Percentiles rank a stretch among this genome's conserved stretches.
phyloP scores from a whole-genome alignment of 768 basidiomycete genomes.

The Sarcodon sp. region DNA sequence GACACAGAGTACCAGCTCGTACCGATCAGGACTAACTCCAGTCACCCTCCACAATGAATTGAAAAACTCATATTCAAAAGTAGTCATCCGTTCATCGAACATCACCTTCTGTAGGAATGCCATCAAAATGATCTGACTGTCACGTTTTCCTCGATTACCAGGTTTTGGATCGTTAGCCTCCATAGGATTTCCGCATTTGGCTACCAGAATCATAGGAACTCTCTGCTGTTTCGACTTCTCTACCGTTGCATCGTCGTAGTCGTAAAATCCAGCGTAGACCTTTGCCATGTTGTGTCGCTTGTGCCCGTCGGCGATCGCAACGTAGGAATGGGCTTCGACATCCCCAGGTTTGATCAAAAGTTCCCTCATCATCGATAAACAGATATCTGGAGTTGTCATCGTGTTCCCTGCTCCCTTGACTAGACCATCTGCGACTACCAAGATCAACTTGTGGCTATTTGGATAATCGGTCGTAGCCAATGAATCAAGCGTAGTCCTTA shows the following conservation, averaged over 20 bases:
- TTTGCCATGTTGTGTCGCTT: conserved; percentile 99
- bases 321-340: conserved; percentile 90
- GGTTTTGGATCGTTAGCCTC: conserved; percentile 88
- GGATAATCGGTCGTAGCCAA: conserved; percentile 98
- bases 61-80: conserved; percentile 99
- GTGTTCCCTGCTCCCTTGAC: conserved; percentile 91
- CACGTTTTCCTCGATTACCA: conserved; percentile 97
- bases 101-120: conserved; percentile 97
- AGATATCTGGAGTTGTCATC: conserved; percentile 88
- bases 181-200: conserved; percentile 88
- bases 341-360: conserved; percentile 69
- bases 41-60: conserved; percentile 94
- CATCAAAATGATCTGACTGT: conserved; percentile 97
- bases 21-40: conserved; percentile 91
- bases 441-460: conserved; percentile 90
- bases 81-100: conserved; percentile 99
- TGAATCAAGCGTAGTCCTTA: conserved; percentile 96
- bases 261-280: conserved; percentile 95
- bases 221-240: conserved; percentile 93
- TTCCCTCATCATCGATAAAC: conserved; percentile 95
- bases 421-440: conserved; percentile 97
- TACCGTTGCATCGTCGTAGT: conserved; percentile 82
- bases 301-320: conserved; percentile 99
- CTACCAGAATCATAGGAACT: conserved; percentile 90
- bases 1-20: conserved; percentile 90